A percentile compares a stretch with the other conserved stretches of the same genome.
phyloP scores from a whole-genome alignment of 75 land plant genomes.

The Pinus albicaulis region DNA sequence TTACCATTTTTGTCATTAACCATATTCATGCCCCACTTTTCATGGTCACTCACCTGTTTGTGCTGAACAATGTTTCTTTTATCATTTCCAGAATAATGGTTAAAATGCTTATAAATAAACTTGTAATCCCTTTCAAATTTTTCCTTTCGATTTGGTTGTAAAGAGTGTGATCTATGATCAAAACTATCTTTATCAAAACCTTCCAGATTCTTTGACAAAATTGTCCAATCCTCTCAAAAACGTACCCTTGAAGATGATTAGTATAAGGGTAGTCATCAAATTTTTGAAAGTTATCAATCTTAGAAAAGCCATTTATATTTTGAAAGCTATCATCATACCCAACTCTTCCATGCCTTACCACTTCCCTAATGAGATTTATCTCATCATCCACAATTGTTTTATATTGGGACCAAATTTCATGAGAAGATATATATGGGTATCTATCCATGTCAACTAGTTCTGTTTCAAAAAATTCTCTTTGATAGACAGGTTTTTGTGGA shows the following conservation, averaged over 20 bases:
- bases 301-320: not conserved
- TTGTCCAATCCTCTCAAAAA: too few species aligned
- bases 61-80: too few species aligned
- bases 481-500: slow-evolving; percentile 20
- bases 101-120: too few species aligned
- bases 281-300: slow-evolving; percentile 12
- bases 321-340: slow-evolving; percentile 9
- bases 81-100: too few species aligned
- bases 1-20: too few species aligned
- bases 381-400: slow-evolving; percentile 31
- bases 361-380: slow-evolving; percentile 19
- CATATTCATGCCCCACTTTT: too few species aligned
- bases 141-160: too few species aligned
- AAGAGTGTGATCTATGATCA: too few species aligned
- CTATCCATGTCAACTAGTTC: slow-evolving; percentile 25
- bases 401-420: slow-evolving; percentile 21
- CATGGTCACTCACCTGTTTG: too few species aligned
- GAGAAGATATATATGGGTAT: slow-evolving; percentile 16
- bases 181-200: too few species aligned
- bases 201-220: too few species aligned
- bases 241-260: slow-evolving; percentile 16
- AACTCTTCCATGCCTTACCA: slow-evolving; percentile 22
- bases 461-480: slow-evolving; percentile 17
- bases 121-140: too few species aligned
- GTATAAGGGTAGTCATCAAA: slow-evolving; percentile 12